A percentile compares a stretch with the other conserved stretches of the same genome.
Evolutionary conservation across 148 eudicot genomes (phyloP).

Genomic region (Suaeda aralocaspica): DNA sequence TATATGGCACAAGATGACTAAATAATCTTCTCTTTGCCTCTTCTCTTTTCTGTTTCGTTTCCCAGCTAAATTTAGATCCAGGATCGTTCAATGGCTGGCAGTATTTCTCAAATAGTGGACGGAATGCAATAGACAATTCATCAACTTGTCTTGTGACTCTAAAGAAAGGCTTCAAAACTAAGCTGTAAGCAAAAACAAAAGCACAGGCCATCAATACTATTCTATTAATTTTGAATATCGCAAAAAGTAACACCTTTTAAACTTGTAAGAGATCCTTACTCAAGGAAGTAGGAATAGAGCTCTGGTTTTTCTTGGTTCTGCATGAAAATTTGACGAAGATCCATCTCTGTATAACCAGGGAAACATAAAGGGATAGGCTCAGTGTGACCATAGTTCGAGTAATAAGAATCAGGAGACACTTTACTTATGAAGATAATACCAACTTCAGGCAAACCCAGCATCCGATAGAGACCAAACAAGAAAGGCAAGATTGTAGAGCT

Average conservation of each 20-base stretch:
- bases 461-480: slow-evolving; percentile 60
- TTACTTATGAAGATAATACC: slow-evolving; percentile 77
- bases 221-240: neutral
- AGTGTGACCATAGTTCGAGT: slow-evolving; percentile 61
- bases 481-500: slow-evolving; percentile 61
- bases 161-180: slow-evolving; percentile 68
- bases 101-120: slow-evolving; percentile 56
- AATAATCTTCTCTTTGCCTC: slow-evolving; percentile 65
- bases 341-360: slow-evolving; percentile 76
- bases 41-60: slow-evolving; percentile 49
- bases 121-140: slow-evolving; percentile 57
- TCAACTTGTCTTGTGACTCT: slow-evolving; percentile 69
- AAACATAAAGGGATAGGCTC: slow-evolving; percentile 80
- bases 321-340: slow-evolving; percentile 67
- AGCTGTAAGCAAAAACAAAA: slow-evolving; percentile 36
- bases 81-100: slow-evolving; percentile 36
- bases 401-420: slow-evolving; percentile 71
- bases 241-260: neutral
- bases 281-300: slow-evolving; percentile 75
- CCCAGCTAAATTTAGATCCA: slow-evolving; percentile 44
- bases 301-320: slow-evolving; percentile 52
- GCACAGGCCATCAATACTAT: neutral
- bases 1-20: slow-evolving; percentile 61
- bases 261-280: slow-evolving; percentile 46
- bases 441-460: slow-evolving; percentile 67